Evolutionary conservation across 2,329 filamentous ascomycete species (phyloP).

Genomic region (Neonectria hederae): DNA sequence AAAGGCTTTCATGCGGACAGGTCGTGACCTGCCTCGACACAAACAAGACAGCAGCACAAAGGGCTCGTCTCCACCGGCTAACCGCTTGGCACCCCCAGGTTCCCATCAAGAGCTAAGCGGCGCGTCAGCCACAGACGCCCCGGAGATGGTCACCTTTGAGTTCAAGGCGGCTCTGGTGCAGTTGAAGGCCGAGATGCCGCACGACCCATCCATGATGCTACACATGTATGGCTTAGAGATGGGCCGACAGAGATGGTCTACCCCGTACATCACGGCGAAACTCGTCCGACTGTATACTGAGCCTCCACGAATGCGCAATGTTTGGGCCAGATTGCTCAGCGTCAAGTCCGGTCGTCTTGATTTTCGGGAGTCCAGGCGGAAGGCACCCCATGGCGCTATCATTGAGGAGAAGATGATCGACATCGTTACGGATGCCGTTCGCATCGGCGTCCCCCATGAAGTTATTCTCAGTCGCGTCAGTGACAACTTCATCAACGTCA

Average conservation of each 20-base stretch:
- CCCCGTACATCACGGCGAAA: slow-evolving; percentile 80
- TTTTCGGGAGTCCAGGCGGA: slow-evolving; percentile 78
- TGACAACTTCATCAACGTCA: slow-evolving; percentile 90
- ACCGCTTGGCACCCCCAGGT: slow-evolving; percentile 52
- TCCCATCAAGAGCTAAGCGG: slow-evolving; percentile 46
- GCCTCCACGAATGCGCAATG: slow-evolving; percentile 80
- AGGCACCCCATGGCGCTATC: slow-evolving; percentile 65
- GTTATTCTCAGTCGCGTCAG: slow-evolving; percentile 88
- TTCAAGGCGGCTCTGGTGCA: slow-evolving; percentile 84
- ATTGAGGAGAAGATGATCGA: slow-evolving; percentile 86
- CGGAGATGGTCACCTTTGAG: slow-evolving; percentile 83
- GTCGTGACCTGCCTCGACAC: slow-evolving; percentile 51
- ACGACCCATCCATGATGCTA: slow-evolving; percentile 90
- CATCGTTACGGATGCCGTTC: slow-evolving; percentile 83
- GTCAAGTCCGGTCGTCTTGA: slow-evolving; percentile 85
- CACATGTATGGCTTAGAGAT: slow-evolving; percentile 85
- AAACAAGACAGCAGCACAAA: slow-evolving; percentile 44
- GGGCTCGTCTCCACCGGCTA: slow-evolving; percentile 34
- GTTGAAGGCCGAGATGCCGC: slow-evolving; percentile 86
- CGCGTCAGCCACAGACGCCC: slow-evolving; percentile 46
- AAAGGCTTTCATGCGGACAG: slow-evolving; percentile 71
- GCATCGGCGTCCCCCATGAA: slow-evolving; percentile 89
- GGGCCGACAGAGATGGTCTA: slow-evolving; percentile 86
- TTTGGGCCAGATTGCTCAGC: slow-evolving; percentile 88
- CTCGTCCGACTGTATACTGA: slow-evolving; percentile 88